Evolutionary conservation across 345 rosid species (phyloP), one percentile per base, ranked within the genome.

Genomic region (Boechera retrofracta): DNA sequence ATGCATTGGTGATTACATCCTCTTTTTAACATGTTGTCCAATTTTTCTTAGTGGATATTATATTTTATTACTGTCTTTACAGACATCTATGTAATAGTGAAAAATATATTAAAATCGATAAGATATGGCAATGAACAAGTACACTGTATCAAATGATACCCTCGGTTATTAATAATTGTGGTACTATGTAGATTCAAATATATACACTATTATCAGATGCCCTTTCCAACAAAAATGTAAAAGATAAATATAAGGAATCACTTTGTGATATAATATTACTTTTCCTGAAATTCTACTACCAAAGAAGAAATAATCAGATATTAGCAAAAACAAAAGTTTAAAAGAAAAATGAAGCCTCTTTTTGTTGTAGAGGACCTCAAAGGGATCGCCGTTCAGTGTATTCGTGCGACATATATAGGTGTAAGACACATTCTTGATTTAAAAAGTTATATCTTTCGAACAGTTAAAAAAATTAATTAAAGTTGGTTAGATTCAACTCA

Each of bases 231-330:
- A 69, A 35, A 70, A 77, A 56, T 39, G 39, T 52, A 0, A 63
- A 76, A 76, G 49, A 31, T 69, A 52, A 68, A 76, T 31, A 61
- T 36, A 76, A 69, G 74, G 64, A 76, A 69, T 62, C 71, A 77
- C 56, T 57, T 36, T 52, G 45, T 67, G 35, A 47, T 35, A 65
- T 28, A 24, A 5, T 55, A 26, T 45, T 67, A 66, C 28, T 67
- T 57, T 67, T 58, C 33, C 49, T 44, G 51, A 59, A 38, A 49
- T 49, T 47, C n/a, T 57, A 67, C 42, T 57, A 16, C 42, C 67
- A 10, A 57, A 56, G 29, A 38, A 31, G 32, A 56, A 56, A 5
- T 74, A 67, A 36, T 49, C 12, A 51, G 44, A 60, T 60, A 11
- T 26, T 45, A 28, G 28, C 49, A 42, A 54, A 65, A 52, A 16